Evolutionary conservation across 208 protist species (phyloP), one percentile per base, ranked within the genome.

Genomic region (Trypanosomatidae sp.): DNA sequence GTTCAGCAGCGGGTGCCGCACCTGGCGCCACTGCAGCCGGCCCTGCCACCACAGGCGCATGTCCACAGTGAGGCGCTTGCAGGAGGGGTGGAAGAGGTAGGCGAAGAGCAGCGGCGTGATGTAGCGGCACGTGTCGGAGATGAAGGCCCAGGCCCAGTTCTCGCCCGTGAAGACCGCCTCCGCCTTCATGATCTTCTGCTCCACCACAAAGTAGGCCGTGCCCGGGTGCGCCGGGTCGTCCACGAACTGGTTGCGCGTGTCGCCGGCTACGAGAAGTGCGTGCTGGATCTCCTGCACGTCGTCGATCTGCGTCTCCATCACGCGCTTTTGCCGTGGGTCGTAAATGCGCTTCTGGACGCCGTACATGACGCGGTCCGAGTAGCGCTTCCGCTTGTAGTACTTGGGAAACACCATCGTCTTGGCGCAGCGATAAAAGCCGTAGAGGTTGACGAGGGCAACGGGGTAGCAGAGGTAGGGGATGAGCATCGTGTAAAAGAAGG

Each of bases 101-200:
- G 87, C 85, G 28, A 94, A 73, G 28, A 81, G 62, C 39, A 91
- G 70, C 9, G 93, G 88, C 7, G 81, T 90, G 15, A 93, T 62
- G 77, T 93, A 94, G 60, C 93, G 87, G 71, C 82, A 93, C 36
- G 81, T 94, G 70, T 97, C 93, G 10, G 93, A 94, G 49, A 95
- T 84, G 65, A 96, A 90, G 5, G 90, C 92, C 90, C 89, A 97
- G 25, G 90, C 90, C 90, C 92, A 97, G 81, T 94, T 95, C 71
- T 95, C 91, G 10, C 90, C 89, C 0, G 87, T 92, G 77, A 93
- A 95, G 73, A 94, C 77, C 15, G 90, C 89, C 77, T 95, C 90
- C 10, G 88, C 85, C 68, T 85, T 86, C 88, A 96, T 92, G 46
- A 96, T 89, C 62, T 87, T 88, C 80, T 95, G 92, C 73, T 96